These are phyloP conservation scores for Nakaseomyces uthaithaninus DNA, from an alignment of 1,139 yeast species.

Conservation along the genomic window DNA sequence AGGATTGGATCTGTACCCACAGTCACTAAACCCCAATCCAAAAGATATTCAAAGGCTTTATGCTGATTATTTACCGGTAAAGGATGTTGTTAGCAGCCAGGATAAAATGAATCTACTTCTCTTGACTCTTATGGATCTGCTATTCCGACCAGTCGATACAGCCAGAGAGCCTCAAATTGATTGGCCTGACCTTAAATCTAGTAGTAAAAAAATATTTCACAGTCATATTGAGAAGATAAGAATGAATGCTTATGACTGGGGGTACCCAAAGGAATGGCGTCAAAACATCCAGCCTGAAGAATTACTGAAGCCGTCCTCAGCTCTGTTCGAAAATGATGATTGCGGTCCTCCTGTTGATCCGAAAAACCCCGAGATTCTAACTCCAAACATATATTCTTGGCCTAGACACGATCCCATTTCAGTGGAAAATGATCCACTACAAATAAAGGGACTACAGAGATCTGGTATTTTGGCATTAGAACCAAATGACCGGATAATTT, in stretches of 20 bases:
- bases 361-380: slow-evolving; percentile 35
- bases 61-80: slow-evolving; percentile 26
- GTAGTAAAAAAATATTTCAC: slow-evolving; percentile 20
- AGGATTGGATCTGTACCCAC: slow-evolving; percentile 39
- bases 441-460: slow-evolving; percentile 36
- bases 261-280: slow-evolving; percentile 42
- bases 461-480: slow-evolving; percentile 40
- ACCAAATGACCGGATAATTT: slow-evolving; percentile 41
- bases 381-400: slow-evolving; percentile 22
- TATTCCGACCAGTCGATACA: slow-evolving; percentile 14
- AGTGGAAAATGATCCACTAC: slow-evolving; percentile 29
- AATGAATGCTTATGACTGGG: slow-evolving; percentile 30
- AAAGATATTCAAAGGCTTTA: slow-evolving; percentile 16
- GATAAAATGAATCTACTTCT: slow-evolving; percentile 28
- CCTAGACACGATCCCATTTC: slow-evolving; percentile 19
- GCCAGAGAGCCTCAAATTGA: slow-evolving; percentile 25
- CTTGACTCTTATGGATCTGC: slow-evolving; percentile 23
- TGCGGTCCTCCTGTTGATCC: slow-evolving; percentile 35
- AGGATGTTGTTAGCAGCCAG: slow-evolving; percentile 26
- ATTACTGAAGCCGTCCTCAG: slow-evolving; percentile 15
- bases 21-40: slow-evolving; percentile 12
- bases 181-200: slow-evolving; percentile 14
- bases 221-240: slow-evolving; percentile 40
- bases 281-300: slow-evolving; percentile 16
- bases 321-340: slow-evolving; percentile 23